A percentile compares a stretch with the other conserved stretches of the same genome.
phyloP scores from a whole-genome alignment of 139 green algal genomes.

The Chlorella sp. region DNA sequence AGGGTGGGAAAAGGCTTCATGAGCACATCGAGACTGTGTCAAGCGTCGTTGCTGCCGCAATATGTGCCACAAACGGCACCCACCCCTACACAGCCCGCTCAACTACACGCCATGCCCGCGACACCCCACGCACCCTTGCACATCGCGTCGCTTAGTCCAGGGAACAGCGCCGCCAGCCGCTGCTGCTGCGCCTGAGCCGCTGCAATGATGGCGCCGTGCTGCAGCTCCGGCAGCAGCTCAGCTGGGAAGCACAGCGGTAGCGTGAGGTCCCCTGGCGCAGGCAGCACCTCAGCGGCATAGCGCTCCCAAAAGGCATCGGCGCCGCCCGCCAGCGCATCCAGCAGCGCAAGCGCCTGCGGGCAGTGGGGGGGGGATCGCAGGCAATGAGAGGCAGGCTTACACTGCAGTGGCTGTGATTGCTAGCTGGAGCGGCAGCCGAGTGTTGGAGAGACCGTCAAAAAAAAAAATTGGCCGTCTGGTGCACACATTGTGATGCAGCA shows the following conservation, averaged over 20 bases:
- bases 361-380: neutral
- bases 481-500: no score
- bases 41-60: no score
- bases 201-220: constrained; percentile 57
- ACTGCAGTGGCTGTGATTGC: no score
- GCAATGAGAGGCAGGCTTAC: no score
- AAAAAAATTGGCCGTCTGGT: no score
- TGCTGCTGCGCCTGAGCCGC: constrained; percentile 61
- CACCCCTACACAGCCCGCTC: neutral
- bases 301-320: constrained; percentile 53
- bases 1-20: no score
- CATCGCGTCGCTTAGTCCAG: constrained; percentile 44
- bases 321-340: constrained; percentile 64
- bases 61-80: no score
- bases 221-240: constrained; percentile 59
- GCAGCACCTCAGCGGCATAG: constrained; percentile 64
- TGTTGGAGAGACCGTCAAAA: no score
- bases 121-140: neutral
- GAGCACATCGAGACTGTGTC: no score
- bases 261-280: constrained; percentile 52
- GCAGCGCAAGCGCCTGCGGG: constrained; percentile 59
- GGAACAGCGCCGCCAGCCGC: constrained; percentile 56
- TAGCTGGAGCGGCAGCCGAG: no score
- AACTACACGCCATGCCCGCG: no score
- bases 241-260: constrained; percentile 66